Evolutionary conservation across 2,329 filamentous ascomycete species (phyloP).

Genomic region (Penicillium sp.): DNA sequence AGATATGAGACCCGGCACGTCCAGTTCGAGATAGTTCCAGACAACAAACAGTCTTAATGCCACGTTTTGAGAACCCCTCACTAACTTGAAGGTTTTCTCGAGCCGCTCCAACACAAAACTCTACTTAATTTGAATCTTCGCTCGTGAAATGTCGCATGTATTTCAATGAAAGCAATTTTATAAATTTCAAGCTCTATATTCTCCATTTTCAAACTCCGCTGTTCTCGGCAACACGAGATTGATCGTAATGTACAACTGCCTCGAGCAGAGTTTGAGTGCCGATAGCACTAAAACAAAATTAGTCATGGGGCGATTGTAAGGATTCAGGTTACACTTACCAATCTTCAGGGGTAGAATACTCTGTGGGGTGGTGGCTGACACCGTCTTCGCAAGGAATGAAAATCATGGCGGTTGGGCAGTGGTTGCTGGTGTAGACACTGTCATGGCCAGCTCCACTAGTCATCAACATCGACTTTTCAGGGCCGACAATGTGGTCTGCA

Average conservation of each 20-base stretch:
- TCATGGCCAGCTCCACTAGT: constrained; percentile 65
- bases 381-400: constrained; percentile 64
- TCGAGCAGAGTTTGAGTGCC: constrained; percentile 54
- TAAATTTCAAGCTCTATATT: background rate
- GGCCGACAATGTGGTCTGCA: constrained; percentile 59
- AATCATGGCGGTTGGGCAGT: constrained; percentile 65
- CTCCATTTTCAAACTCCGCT: background rate
- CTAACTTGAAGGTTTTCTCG: too few species aligned
- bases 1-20: too few species aligned
- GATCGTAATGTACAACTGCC: constrained; percentile 46
- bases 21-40: too few species aligned
- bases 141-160: too few species aligned
- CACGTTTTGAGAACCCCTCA: too few species aligned
- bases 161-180: background rate
- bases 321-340: constrained; percentile 27
- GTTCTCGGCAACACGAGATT: background rate
- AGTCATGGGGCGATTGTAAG: background rate
- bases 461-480: constrained; percentile 52
- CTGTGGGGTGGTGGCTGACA: constrained; percentile 62
- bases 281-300: constrained; percentile 25
- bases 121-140: too few species aligned
- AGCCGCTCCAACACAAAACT: too few species aligned
- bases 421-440: constrained; percentile 59
- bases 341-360: constrained; percentile 58
- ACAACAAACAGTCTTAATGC: too few species aligned